Percentiles rank a stretch among this genome's conserved stretches.
Evolutionary conservation across 1,284 basidiomycete species (phyloP).

Genomic region (Ustilago trichophora): DNA sequence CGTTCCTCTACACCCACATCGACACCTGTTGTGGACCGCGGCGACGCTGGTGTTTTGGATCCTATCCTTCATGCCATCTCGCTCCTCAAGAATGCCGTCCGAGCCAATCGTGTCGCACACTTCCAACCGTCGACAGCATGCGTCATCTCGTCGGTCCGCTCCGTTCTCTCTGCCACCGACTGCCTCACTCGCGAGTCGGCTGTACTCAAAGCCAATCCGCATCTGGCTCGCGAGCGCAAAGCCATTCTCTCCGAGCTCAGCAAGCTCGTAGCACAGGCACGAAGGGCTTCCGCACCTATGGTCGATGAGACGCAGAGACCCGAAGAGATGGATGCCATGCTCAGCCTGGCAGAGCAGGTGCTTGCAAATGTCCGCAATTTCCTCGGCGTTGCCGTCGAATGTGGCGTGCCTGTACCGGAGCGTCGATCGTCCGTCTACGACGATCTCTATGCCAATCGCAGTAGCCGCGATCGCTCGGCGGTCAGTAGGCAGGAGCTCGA

Average conservation of each 20-base stretch:
- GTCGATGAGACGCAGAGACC: constrained; percentile 62
- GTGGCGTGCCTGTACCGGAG: constrained; percentile 79
- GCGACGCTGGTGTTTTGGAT: constrained; percentile 47
- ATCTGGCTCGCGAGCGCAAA: constrained; percentile 80
- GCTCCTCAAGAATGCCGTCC: constrained; percentile 83
- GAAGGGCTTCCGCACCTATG: constrained; percentile 72
- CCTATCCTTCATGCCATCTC: constrained; percentile 83
- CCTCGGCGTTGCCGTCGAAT: constrained; percentile 77
- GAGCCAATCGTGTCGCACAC: constrained; percentile 78
- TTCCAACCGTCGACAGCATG: constrained; percentile 75
- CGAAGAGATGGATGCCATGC: constrained; percentile 66
- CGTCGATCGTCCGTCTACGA: constrained; percentile 54
- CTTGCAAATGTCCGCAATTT: constrained; percentile 69
- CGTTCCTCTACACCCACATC: constrained; percentile 50
- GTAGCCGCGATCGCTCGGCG: neutral
- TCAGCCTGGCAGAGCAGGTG: constrained; percentile 68
- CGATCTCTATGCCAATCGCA: constrained; percentile 45
- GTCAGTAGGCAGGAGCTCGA: constrained; percentile 37
- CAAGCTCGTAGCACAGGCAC: constrained; percentile 83
- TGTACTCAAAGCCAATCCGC: constrained; percentile 75
- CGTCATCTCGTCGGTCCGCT: constrained; percentile 93
- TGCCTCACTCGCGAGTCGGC: constrained; percentile 85
- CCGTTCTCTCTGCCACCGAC: constrained; percentile 82
- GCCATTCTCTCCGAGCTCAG: constrained; percentile 83
- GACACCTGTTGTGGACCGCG: constrained; percentile 16